Base-by-base conservation (phyloP, 75 land plant species). In the Azolla pinnata region DNA sequence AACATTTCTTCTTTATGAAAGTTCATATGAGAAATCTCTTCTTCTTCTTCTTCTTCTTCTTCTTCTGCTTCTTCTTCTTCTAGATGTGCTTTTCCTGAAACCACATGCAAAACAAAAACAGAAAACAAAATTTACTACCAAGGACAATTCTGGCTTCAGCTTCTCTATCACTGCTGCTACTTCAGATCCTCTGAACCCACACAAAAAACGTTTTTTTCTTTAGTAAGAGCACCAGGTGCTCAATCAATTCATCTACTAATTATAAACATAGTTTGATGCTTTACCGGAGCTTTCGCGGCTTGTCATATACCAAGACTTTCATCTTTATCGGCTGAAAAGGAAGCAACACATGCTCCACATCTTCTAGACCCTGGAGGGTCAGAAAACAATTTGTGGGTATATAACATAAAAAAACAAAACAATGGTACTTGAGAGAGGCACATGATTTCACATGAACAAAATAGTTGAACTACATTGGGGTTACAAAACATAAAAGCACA, bases 271-370 rank as follows among this genome's bases (percentile, higher is more conserved):
- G n/a, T 5, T n/a, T 26, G 3, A 19, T 16, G 23, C n/a, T n/a
- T n/a, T 30, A 63, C 67, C 48, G 62, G 10, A 69, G 53, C 16
- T 66, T 50, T 31, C 56, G 24, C 14, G 26, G 33, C 27, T 29
- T 38, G 20, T 45, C 68, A 49, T 54, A 20, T 31, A 64, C 58
- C 1, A 80, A 78, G 32, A 92, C 77, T 62, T 77, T 81, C 73
- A 84, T 82, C 57, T 68, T 45, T 64, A 83, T 56, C 62, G 90
- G 86, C 65, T 75, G 71, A 59, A 74, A 92, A 31, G 97, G 95
- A 30, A 69, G 54, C 8, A 92, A 73, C 35, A 79, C 59, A 31
- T 80, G 21, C 4, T 79, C 76, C 38, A 70, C 64, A 66, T 87
- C 86, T n/a, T 70, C 19, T 54, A 60, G 75, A 50, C 57, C 59